A percentile compares a stretch with the other conserved stretches of the same genome.
phyloP scores from a whole-genome alignment of 202 grass and related monocot genomes.

The Bolboschoenoplectus hybrid region DNA sequence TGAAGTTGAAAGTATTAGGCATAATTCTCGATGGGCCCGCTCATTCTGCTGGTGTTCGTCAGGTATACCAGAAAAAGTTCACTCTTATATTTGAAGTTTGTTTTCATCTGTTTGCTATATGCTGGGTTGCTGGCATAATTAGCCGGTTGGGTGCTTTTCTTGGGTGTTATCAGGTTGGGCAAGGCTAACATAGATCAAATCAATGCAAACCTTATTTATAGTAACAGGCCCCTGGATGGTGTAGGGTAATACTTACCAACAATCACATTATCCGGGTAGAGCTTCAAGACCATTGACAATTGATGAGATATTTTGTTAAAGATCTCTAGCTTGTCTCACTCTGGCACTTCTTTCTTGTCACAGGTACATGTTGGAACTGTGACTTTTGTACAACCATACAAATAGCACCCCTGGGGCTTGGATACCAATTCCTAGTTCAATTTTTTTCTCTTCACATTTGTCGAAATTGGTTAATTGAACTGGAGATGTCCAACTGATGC shows the following conservation, averaged over 20 bases:
- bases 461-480: neutral
- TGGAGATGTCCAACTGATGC: neutral
- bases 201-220: neutral
- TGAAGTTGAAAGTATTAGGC: slow-evolving; percentile 89
- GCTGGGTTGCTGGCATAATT: neutral
- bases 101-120: neutral
- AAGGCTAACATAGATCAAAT: neutral
- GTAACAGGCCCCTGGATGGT: neutral
- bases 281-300: neutral
- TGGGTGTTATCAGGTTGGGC: neutral
- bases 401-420: neutral
- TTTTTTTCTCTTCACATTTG: neutral
- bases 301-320: neutral
- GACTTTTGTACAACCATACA: neutral
- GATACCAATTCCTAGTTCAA: neutral
- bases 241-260: neutral
- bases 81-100: neutral
- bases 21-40: slow-evolving; percentile 86
- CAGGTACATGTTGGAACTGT: neutral
- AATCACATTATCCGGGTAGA: neutral
- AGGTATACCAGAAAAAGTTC: slow-evolving; percentile 44
- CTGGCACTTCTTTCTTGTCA: neutral
- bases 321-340: neutral
- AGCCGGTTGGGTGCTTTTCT: neutral
- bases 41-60: slow-evolving; percentile 80